Conservation (phyloP, 371 early-diverging fungal species). For the Fennellomyces sp. region DNA sequence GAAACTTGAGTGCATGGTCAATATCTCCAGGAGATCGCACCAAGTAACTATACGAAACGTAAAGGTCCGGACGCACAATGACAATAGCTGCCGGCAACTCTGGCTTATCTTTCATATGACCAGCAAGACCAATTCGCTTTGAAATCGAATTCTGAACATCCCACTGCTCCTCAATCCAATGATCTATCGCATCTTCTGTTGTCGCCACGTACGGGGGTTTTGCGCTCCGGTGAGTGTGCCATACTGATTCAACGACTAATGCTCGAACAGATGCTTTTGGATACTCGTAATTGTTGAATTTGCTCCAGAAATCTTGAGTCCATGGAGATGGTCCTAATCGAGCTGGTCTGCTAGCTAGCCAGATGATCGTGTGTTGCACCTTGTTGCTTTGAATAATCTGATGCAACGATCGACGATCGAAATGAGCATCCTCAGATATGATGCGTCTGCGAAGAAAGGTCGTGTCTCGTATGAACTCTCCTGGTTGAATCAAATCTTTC, state of each 20-base stretch:
- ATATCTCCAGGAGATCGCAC: conserved; percentile 14
- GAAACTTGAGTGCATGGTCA: conserved; percentile 11
- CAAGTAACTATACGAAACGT: conserved; percentile 17
- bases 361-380: conserved; percentile 4
- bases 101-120: background rate
- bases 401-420: conserved; percentile 12
- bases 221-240: conserved; percentile 2
- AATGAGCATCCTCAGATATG: background rate
- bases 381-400: conserved; percentile 4
- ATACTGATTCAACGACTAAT: conserved; percentile 12
- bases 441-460: background rate
- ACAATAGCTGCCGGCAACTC: conserved; percentile 18
- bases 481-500: background rate
- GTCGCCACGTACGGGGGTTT: background rate
- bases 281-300: background rate
- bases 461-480: conserved; percentile 11
- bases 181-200: conserved; percentile 1
- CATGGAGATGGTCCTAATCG: background rate
- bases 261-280: conserved; percentile 2
- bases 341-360: conserved; percentile 1
- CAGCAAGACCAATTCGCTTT: conserved; percentile 10
- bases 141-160: conserved; percentile 6
- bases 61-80: conserved; percentile 22
- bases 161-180: conserved; percentile 19
- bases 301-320: conserved; percentile 7